Evolutionary conservation across 2,329 filamentous ascomycete genomes (phyloP), one percentile per base, ranked within the genome.

Genomic region (Lasiodiplodia citricola): DNA sequence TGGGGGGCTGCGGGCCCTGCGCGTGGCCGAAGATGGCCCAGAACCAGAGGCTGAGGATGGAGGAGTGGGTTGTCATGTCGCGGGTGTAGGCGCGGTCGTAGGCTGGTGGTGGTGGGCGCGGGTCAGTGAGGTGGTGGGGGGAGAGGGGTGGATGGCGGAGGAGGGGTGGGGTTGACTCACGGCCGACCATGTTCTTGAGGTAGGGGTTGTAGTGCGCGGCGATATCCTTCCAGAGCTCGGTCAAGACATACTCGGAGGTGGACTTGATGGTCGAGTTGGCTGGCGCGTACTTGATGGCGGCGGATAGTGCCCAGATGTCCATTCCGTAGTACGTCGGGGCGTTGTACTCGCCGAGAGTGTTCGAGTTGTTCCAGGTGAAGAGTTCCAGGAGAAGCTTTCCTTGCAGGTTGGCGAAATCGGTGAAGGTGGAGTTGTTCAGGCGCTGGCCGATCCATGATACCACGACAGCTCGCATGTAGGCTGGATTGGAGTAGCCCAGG

Each of bases 21-120:
- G 78, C 77, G 51, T 80, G 77, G 0, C 82, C 82, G 64, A 78
- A 83, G 11, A 84, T 71, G 4, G 80, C 79, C 82, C 82, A 84
- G 74, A 78, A 81, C 70, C 79, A 82, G 65, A 82, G 73, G 13
- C 78, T 77, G n/a, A 83, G 70, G 50, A 83, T 80, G 0, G 80
- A 74, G 1, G 78, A 80, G 69, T 83, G 80, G 5, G 74, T 73
- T 1, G 79, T 80, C 70, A 80, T 80, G 68, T 81, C 80, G n/a
- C 79, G 74, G 3, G 77, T 79, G 71, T 81, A 81, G 7, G 79
- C 79, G 16, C 79, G 74, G 70, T 81, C 78, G 58, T 80, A 80
- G 31, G 78, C 52, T 55, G 4, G 16, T 2, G 5, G 16, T 2
- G 5, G 50, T 2, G 6, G 23, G 50, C 0, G 18, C 50, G 6